phyloP scores from a whole-genome alignment of 2,329 filamentous ascomycete genomes.

The Cordyceps militaris region DNA sequence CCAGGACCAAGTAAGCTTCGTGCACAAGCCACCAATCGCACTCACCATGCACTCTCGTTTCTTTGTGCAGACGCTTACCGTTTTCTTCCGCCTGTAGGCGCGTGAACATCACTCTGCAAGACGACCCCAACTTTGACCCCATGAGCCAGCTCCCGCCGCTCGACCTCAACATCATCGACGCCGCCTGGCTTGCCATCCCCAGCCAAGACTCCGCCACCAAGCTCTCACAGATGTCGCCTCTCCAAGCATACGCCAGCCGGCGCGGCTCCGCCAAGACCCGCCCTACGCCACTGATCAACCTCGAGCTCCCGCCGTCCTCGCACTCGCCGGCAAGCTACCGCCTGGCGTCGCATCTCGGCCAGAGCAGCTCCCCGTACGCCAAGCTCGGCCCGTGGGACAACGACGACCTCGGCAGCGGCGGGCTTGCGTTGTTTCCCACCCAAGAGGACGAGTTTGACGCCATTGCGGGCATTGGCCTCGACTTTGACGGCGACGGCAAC shows the following conservation, averaged over 20 bases:
- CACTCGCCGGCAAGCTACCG: constrained; percentile 26
- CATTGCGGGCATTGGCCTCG: constrained; percentile 36
- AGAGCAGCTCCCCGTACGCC: constrained; percentile 23
- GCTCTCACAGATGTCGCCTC: constrained; percentile 40
- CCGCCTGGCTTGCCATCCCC: constrained; percentile 25
- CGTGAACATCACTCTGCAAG: constrained; percentile 67
- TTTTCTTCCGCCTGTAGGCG: constrained; percentile 41
- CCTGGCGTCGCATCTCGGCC: constrained; percentile 29
- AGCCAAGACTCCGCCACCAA: constrained; percentile 32
- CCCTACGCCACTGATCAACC: constrained; percentile 21
- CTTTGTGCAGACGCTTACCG: background rate
- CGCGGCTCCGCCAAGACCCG: constrained; percentile 24
- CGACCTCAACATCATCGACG: constrained; percentile 30
- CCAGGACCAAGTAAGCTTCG: constrained; percentile 58
- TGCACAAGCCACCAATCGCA: background rate
- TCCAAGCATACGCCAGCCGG: constrained; percentile 19
- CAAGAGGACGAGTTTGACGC: constrained; percentile 33
- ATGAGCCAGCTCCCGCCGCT: constrained; percentile 25
- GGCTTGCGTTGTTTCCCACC: constrained; percentile 26
- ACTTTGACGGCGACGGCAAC: constrained; percentile 47
- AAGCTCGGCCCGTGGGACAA: no score
- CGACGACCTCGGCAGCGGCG: constrained; percentile 16
- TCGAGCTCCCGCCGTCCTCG: constrained; percentile 30
- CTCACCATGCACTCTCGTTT: background rate
- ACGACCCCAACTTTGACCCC: constrained; percentile 69